These are phyloP conservation scores for Penicillium oxalicum DNA, from an alignment of 2,329 filamentous ascomycete species.

Conservation along the genomic window DNA sequence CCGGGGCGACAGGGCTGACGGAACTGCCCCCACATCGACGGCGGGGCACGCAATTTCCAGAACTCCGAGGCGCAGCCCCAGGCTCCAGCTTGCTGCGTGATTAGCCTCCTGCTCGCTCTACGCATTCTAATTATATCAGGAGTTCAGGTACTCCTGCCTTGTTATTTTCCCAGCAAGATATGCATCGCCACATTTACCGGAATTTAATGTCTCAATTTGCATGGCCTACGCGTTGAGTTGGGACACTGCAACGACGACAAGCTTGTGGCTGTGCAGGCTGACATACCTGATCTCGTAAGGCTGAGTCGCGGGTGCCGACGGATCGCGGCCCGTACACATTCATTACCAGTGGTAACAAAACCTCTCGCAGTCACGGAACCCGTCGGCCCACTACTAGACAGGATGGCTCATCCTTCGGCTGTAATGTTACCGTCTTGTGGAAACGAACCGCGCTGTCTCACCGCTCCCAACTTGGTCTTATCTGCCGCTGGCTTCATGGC, in stretches of 20 bases:
- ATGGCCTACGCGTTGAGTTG: not conserved
- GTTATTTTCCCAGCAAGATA: not conserved
- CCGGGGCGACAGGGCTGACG: constrained; percentile 17
- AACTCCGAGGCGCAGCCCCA: constrained; percentile 10
- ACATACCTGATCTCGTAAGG: not conserved
- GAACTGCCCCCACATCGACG: constrained; percentile 10
- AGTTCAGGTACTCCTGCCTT: too few species aligned
- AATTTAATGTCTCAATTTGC: not conserved
- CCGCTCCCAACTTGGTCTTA: too few species aligned
- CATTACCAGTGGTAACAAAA: not conserved
- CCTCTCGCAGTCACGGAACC: not conserved
- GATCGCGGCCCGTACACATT: not conserved
- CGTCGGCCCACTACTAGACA: not conserved
- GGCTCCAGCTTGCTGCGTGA: too few species aligned
- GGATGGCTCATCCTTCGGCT: too few species aligned
- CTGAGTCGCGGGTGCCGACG: not conserved
- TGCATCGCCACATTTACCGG: not conserved
- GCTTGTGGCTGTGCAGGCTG: not conserved
- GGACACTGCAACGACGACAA: not conserved
- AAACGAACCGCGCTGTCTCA: too few species aligned
- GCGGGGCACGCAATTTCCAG: constrained; percentile 4
- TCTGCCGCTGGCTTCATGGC: too few species aligned
- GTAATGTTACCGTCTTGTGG: too few species aligned
- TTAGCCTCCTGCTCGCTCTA: not conserved
- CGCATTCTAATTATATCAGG: not conserved